Percentiles rank a stretch among this genome's conserved stretches.
Evolutionary conservation across 73 alveolate species (phyloP).

Genomic region (Tetrahymena borealis): DNA sequence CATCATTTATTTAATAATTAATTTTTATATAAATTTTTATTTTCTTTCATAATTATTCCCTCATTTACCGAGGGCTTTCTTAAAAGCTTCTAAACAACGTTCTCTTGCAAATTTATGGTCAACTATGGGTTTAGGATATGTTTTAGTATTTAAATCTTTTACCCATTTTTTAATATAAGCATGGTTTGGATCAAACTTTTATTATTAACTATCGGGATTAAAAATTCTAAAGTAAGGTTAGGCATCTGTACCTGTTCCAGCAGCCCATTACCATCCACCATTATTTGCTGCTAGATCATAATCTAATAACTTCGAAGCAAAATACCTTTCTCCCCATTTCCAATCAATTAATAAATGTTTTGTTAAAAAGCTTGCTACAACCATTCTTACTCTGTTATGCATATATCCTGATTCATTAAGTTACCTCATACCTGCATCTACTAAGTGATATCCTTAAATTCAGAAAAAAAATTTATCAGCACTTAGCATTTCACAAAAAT

Average conservation of each 20-base stretch:
- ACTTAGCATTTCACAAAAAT: too few relatives aligned
- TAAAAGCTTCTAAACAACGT: not conserved
- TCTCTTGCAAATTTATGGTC: conserved; percentile 3
- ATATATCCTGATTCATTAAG: not conserved
- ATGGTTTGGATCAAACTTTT: not conserved
- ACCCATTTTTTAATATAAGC: conserved; percentile 4
- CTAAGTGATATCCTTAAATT: not conserved
- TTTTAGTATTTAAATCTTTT: not conserved
- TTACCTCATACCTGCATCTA: conserved; percentile 24
- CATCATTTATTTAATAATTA: too few relatives aligned
- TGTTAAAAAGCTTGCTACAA: not conserved
- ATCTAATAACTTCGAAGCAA: not conserved
- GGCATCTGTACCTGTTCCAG: conserved; percentile 18
- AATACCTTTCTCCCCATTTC: conserved; percentile 18
- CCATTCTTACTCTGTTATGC: conserved; percentile 25
- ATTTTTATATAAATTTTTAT: too few relatives aligned
- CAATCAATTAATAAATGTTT: conserved; percentile 12
- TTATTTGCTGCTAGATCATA: not conserved
- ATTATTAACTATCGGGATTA: conserved; percentile 8
- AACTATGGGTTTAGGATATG: conserved; percentile 1
- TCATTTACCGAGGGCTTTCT: not conserved
- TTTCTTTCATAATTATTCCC: too few relatives aligned
- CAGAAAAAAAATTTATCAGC: not conserved
- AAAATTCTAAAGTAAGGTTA: conserved; percentile 16
- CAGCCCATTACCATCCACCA: conserved; percentile 32